Base-by-base conservation (phyloP, 495 filamentous ascomycete species). In the Parmelia sp. region DNA sequence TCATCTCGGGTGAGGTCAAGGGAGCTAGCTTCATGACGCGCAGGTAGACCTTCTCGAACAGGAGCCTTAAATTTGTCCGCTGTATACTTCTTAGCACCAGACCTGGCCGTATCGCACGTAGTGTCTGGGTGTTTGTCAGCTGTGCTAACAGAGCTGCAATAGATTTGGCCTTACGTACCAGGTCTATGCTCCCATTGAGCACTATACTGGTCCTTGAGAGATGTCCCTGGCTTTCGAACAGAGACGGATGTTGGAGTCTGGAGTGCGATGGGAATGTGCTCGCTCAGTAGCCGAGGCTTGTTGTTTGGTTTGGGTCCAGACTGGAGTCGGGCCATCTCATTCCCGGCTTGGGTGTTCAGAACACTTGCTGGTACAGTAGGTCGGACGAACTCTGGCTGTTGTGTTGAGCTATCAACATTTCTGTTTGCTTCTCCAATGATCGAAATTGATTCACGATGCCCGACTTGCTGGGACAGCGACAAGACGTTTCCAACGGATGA, bases 1-100 rank as follows among this genome's bases (percentile, higher is more conserved):
- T 83, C 76, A 45, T 83, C 85, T 19, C 80, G 84, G 1, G 90
- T 94, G 45, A 95, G 73, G 69, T 94, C 91, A 62, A 94, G 81
- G 0, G 86, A 76, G 57, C 88, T 86, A 39, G 88, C 77, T 63
- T 72, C 73, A 47, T 70, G 66, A 42, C 72, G 37, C 42, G 56
- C 4, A 60, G 49, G 36, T 58, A 68, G 63, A 66, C 66, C 45
- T 63, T 73, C 53, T 57, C 68, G 57, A 62, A 55, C 51, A 42
- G 68, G 51, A 60, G 59, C n/a, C 64, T 64, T n/a, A 51, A 68
- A 57, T 61, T 68, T 53, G 61, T 74, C 47, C 39, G 55, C 65
- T 70, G 66, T 45, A 58, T 72, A 31, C 66, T 70, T 47, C 62
- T 70, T 36, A 49, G 25, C 70, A 68, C 9, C 56, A 57, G 25